These are phyloP conservation scores for Fusarium sp. DNA, from an alignment of 2,329 filamentous ascomycete species.

Conservation along the genomic window DNA sequence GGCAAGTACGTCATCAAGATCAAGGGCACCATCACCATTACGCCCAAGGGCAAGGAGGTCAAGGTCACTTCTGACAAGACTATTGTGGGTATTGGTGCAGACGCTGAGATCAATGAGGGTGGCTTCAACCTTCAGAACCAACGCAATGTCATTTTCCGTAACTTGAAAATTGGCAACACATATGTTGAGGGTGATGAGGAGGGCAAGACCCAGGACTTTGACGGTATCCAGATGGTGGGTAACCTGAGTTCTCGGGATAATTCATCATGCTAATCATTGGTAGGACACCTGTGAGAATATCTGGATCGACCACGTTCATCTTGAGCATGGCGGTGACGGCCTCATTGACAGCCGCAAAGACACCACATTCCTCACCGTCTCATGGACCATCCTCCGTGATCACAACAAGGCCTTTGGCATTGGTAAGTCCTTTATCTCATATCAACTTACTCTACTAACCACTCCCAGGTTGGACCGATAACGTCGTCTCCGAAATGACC, in stretches of 20 bases:
- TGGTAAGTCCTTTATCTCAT: no score
- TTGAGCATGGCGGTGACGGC: slow-evolving; percentile 47
- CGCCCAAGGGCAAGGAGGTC: slow-evolving; percentile 44
- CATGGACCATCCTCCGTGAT: slow-evolving; percentile 46
- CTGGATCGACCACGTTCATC: slow-evolving; percentile 49
- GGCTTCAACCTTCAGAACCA: slow-evolving; percentile 43
- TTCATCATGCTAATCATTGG: not conserved
- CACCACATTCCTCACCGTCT: slow-evolving; percentile 48
- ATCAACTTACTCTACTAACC: not conserved
- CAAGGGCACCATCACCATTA: slow-evolving; percentile 44
- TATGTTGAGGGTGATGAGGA: slow-evolving; percentile 42
- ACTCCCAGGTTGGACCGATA: slow-evolving; percentile 47
- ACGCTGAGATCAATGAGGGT: slow-evolving; percentile 45
- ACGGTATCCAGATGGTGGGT: slow-evolving; percentile 46
- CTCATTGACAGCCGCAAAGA: slow-evolving; percentile 49
- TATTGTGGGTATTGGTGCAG: slow-evolving; percentile 45
- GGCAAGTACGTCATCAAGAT: slow-evolving; percentile 48
- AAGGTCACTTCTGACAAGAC: slow-evolving; percentile 46
- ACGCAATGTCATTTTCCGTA: slow-evolving; percentile 47
- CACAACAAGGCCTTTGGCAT: slow-evolving; percentile 50
- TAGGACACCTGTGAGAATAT: slow-evolving; percentile 45
- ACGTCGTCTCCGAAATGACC: slow-evolving; percentile 44
- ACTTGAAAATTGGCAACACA: slow-evolving; percentile 44
- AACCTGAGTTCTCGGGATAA: fast-evolving
- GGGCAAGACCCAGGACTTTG: slow-evolving; percentile 46